Conservation (phyloP, 2,329 filamentous ascomycete genomes). For the Alternaria sp. region DNA sequence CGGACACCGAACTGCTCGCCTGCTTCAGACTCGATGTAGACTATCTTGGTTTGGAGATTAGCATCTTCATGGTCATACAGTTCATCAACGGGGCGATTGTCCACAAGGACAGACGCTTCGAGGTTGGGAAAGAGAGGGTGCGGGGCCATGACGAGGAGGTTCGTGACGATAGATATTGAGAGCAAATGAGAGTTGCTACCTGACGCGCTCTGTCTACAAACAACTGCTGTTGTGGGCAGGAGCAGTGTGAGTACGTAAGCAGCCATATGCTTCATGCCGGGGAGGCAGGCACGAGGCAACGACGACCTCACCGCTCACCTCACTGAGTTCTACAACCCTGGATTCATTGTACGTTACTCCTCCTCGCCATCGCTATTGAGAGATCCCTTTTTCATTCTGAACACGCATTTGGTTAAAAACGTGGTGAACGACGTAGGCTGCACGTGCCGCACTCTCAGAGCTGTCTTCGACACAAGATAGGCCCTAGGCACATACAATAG, state of each 20-base stretch:
- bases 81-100: constrained; percentile 12
- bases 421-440: neutral
- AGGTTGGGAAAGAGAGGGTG: constrained; percentile 12
- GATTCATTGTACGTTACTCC: neutral
- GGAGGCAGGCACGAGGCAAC: constrained; percentile 1
- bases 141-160: constrained; percentile 17
- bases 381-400: neutral
- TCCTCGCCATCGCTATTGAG: neutral
- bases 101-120: constrained; percentile 18
- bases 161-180: neutral
- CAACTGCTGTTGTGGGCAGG: neutral
- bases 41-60: constrained; percentile 1
- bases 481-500: neutral
- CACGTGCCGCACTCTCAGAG: neutral
- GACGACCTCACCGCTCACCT: neutral
- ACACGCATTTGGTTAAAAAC: neutral
- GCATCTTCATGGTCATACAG: constrained; percentile 13
- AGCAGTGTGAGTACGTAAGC: neutral
- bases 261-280: neutral
- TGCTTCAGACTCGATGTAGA: constrained; percentile 13
- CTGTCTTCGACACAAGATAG: neutral
- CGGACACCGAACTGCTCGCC: constrained; percentile 13
- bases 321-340: neutral
- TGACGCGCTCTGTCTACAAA: neutral
- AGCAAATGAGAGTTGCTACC: neutral